Evolutionary conservation across 1,139 yeast genomes (phyloP).

Genomic region (Yamadazyma dushanensis): DNA sequence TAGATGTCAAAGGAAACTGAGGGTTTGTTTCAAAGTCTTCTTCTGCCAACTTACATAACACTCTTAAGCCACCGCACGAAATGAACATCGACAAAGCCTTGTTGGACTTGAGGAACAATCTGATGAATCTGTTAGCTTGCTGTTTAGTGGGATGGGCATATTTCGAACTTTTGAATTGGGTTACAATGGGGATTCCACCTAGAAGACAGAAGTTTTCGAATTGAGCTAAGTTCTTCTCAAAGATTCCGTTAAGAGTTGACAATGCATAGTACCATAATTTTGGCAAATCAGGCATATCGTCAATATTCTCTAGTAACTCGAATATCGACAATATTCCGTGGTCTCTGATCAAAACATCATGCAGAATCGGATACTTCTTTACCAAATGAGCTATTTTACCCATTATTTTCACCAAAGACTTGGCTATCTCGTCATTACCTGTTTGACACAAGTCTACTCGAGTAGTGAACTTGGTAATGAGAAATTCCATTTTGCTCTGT

Average conservation of each 20-base stretch:
- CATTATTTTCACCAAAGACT: conserved; percentile 36
- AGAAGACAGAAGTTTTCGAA: conserved; percentile 54
- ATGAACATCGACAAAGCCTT: conserved; percentile 50
- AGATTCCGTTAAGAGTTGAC: conserved; percentile 40
- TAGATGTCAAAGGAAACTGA: conserved; percentile 46
- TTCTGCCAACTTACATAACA: conserved; percentile 52
- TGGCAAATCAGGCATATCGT: conserved; percentile 31
- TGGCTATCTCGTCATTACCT: conserved; percentile 33
- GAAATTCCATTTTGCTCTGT: conserved; percentile 43
- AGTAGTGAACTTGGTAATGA: conserved; percentile 34
- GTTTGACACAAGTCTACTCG: conserved; percentile 32
- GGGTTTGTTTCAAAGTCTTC: conserved; percentile 52
- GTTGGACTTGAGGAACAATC: conserved; percentile 36
- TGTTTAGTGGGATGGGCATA: conserved; percentile 37
- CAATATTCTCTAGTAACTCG: conserved; percentile 45
- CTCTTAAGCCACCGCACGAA: conserved; percentile 56
- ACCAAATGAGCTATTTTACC: conserved; percentile 44
- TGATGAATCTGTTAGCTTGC: conserved; percentile 47
- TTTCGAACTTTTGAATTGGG: conserved; percentile 41
- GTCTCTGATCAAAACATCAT: conserved; percentile 43
- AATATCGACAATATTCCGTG: conserved; percentile 52
- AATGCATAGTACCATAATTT: conserved; percentile 44
- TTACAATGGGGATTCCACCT: conserved; percentile 58
- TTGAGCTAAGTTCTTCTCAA: conserved; percentile 33
- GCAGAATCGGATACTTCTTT: conserved; percentile 44